Base-by-base conservation (phyloP, 1,284 basidiomycete species). In the Limonomyces culmigenus region DNA sequence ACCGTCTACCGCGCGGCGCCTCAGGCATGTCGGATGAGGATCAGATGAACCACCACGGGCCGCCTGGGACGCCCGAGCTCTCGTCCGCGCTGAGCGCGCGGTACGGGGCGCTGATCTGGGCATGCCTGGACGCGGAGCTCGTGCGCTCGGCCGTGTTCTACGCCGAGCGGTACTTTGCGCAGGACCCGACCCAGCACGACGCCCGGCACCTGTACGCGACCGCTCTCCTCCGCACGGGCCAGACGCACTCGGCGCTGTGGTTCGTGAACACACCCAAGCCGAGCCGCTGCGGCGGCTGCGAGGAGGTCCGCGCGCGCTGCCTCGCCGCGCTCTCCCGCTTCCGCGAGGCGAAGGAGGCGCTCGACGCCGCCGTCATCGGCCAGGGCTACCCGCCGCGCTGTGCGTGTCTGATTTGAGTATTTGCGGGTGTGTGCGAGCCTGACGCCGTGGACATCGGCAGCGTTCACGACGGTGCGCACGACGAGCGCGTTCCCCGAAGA, bases 151-250 rank as follows among this genome's bases (percentile, higher is more conserved):
- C 83, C 31, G 65, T 79, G 29, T 86, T 86, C 59, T 83, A 83
- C 55, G 80, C 81, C 29, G 81, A 86, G 55, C 61, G 80, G 44
- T 83, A 80, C 53, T 81, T 65, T 51, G 67, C 70, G 30, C 55
- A 76, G 48, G 70, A 78, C 53, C 60, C 62, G 44, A 55, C 57
- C 29, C 76, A 75, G 50, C 86, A 89, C 52, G 83, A 87, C 52
- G 73, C 81, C 44, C 70, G 81, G 38, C 86, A 91, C 59, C 65
- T 88, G 20, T 84, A 86, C 59, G 81, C 85, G 43, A 74, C 71
- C 31, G 69, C 77, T 29, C 69, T 89, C 39, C 64, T 92, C 33
- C 70, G 67, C 10, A 65, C 75, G 43, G 71, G 70, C 32, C 79
- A 86, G 50, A 67, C 76, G 2, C 80, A 86, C 51, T 80, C 84